Evolutionary conservation across 345 rosid genomes (phyloP).

Genomic region (Linum trigynum): DNA sequence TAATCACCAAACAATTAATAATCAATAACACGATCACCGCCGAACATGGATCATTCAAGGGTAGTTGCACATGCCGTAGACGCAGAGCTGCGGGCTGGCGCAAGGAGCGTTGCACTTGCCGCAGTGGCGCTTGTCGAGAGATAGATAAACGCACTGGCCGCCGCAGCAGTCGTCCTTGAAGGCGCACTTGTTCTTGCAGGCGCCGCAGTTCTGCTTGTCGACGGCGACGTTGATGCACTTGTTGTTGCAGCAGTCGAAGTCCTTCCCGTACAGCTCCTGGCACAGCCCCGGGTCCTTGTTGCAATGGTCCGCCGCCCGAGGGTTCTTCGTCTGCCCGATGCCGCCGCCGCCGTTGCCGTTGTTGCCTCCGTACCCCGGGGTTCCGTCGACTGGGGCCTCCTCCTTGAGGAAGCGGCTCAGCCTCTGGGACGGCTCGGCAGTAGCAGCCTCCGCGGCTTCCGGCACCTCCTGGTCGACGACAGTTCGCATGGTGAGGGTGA

Average conservation of each 20-base stretch:
- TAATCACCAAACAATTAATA: background rate
- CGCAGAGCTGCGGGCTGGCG: slow-evolving; percentile 29
- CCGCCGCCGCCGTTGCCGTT: background rate
- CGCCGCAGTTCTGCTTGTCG: slow-evolving; percentile 57
- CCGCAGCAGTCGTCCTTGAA: slow-evolving; percentile 57
- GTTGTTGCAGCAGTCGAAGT: slow-evolving; percentile 65
- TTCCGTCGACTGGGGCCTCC: background rate
- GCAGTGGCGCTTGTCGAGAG: slow-evolving; percentile 66
- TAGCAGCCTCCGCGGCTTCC: background rate
- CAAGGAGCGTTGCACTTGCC: slow-evolving; percentile 63
- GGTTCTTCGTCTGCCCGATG: slow-evolving; percentile 23
- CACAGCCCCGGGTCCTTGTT: slow-evolving; percentile 37
- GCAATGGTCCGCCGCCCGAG: slow-evolving; percentile 66
- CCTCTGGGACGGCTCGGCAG: slow-evolving; percentile 21
- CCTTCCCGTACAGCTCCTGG: slow-evolving; percentile 16
- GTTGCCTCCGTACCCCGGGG: background rate
- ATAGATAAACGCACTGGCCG: slow-evolving; percentile 47
- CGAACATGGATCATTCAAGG: slow-evolving; percentile 21
- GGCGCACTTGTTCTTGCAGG: slow-evolving; percentile 59
- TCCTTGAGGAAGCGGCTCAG: slow-evolving; percentile 52
- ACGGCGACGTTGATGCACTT: slow-evolving; percentile 47
- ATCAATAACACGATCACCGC: background rate
- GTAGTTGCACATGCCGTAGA: slow-evolving; percentile 71
- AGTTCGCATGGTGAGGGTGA: slow-evolving; percentile 29
- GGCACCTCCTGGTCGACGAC: slow-evolving; percentile 9